Base-by-base conservation (phyloP, 2,329 filamentous ascomycete genomes). In the Pseudogymnoascus sp. region DNA sequence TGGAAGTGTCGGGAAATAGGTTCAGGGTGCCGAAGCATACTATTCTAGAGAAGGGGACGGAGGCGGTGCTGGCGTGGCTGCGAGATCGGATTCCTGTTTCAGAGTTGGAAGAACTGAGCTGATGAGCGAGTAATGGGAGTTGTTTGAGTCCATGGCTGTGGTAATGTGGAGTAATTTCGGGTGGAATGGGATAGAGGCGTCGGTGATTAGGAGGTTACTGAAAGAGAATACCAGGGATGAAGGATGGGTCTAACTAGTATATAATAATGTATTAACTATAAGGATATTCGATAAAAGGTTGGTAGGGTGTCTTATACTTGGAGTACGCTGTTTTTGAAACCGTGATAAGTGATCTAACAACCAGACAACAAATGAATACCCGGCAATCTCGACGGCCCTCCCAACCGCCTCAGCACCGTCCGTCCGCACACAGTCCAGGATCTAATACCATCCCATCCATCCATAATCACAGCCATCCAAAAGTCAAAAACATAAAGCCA, bases 21-120 rank as follows among this genome's bases (percentile, higher is more conserved):
- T 97, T 97, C 76, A 83, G 91, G 34, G 91, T 97, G 34, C 93
- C 93, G 0, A 85, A 90, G 64, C 93, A 89, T 78, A 89, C 89
- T 67, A 83, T 96, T 5, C 77, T 97, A 59, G 89, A 93, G 65
- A 89, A 91, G 66, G 93, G 93, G 0, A 97, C 93, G 0, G 91
- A 96, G 69, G 88, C 90, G 2, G 87, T 91, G 0, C 77, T 97
- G 68, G 81, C 86, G 60, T 96, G 91, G 89, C 75, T 97, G 61
- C 83, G 90, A 65, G 89, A 91, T 29, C 83, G 88, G 63, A 88
- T 96, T 37, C 86, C 90, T 81, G 81, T 79, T 74, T 67, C 66
- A 3, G 72, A 73, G 42, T 36, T 61, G 36, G 51, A 57, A 36
- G 51, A 57, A 14, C 29, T 57, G 26, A 39, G 21, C 2, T 26